Evolutionary conservation across 495 filamentous ascomycete genomes (phyloP).

Genomic region (Penicillium lagena): DNA sequence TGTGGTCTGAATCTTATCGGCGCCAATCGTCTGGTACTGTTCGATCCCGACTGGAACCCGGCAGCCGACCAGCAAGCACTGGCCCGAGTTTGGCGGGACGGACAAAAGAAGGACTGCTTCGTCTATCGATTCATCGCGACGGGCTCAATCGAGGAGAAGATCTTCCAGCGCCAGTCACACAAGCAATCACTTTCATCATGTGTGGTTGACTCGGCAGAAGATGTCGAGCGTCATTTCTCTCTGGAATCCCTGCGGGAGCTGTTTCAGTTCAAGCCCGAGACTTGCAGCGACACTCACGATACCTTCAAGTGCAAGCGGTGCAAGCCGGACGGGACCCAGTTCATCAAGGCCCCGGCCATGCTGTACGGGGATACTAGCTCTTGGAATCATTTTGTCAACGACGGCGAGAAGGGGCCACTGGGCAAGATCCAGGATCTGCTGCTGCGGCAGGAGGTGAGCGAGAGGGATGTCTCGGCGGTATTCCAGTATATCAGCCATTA

Average conservation of each 20-base stretch:
- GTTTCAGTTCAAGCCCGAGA: conserved; percentile 83
- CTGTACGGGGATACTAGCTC: conserved; percentile 97
- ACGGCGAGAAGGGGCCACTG: conserved; percentile 59
- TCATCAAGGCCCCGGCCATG: conserved; percentile 85
- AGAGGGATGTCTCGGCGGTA: conserved; percentile 80
- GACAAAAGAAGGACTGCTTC: conserved; percentile 98
- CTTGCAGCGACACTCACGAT: conserved; percentile 90
- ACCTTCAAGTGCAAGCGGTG: conserved; percentile 99
- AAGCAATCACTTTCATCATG: conserved; percentile 95
- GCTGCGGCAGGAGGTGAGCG: conserved; percentile 76
- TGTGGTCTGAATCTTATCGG: conserved; percentile 97
- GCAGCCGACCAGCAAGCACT: conserved; percentile 97
- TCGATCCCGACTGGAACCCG: conserved; percentile 99
- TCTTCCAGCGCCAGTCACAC: conserved; percentile 97
- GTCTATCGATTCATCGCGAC: conserved; percentile 99
- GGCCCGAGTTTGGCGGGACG: conserved; percentile 96
- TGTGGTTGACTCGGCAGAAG: conserved; percentile 95
- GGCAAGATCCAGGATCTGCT: conserved; percentile 84
- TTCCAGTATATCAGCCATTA: conserved; percentile 98
- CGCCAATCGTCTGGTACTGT: conserved; percentile 92
- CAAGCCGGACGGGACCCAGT: conserved; percentile 76
- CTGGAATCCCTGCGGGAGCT: conserved; percentile 83
- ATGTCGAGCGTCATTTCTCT: conserved; percentile 94
- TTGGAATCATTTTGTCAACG: conserved; percentile 95
- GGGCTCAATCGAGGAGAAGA: conserved; percentile 98